Evolutionary conservation across 495 filamentous ascomycete species (phyloP).

Genomic region (Aspergillus saccharolyticus): DNA sequence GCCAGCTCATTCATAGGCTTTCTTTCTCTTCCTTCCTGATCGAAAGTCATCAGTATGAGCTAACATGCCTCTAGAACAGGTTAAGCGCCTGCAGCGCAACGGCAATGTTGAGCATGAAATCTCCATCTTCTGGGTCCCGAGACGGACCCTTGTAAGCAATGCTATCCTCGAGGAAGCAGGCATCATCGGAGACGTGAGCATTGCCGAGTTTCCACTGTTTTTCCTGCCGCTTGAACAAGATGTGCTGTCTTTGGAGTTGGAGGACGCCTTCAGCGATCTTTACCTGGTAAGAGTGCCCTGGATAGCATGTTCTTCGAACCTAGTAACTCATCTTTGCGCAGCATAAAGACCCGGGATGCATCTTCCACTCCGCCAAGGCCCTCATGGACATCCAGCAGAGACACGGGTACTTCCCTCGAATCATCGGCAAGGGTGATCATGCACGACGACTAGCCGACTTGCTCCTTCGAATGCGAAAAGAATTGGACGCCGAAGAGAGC

Average conservation of each 20-base stretch:
- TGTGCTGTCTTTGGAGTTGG: slow-evolving; percentile 83
- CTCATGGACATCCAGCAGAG: slow-evolving; percentile 90
- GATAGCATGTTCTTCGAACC: not conserved
- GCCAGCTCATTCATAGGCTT: slow-evolving; percentile 43
- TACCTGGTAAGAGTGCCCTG: slow-evolving; percentile 57
- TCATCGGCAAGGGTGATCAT: slow-evolving; percentile 94
- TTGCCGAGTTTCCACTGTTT: slow-evolving; percentile 77
- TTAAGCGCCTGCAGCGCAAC: slow-evolving; percentile 80
- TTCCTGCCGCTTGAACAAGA: slow-evolving; percentile 91
- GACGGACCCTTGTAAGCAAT: slow-evolving; percentile 86
- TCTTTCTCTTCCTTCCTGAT: slow-evolving; percentile 31
- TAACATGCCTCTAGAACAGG: slow-evolving; percentile 70
- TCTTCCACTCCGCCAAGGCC: slow-evolving; percentile 84
- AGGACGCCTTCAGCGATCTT: slow-evolving; percentile 78
- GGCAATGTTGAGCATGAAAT: slow-evolving; percentile 89
- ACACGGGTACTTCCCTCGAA: slow-evolving; percentile 89
- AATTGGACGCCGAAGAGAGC: slow-evolving; percentile 77
- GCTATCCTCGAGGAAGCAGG: slow-evolving; percentile 90
- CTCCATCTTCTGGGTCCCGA: slow-evolving; percentile 86
- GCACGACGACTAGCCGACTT: slow-evolving; percentile 84
- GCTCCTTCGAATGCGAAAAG: slow-evolving; percentile 87
- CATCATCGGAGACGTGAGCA: slow-evolving; percentile 85
- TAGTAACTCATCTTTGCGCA: slow-evolving; percentile 19
- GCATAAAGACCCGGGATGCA: slow-evolving; percentile 85
- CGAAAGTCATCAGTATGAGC: slow-evolving; percentile 53